Percentiles rank a stretch among this genome's conserved stretches.
Conservation (phyloP, 345 rosid species). For the Euphorbia lathyris region DNA sequence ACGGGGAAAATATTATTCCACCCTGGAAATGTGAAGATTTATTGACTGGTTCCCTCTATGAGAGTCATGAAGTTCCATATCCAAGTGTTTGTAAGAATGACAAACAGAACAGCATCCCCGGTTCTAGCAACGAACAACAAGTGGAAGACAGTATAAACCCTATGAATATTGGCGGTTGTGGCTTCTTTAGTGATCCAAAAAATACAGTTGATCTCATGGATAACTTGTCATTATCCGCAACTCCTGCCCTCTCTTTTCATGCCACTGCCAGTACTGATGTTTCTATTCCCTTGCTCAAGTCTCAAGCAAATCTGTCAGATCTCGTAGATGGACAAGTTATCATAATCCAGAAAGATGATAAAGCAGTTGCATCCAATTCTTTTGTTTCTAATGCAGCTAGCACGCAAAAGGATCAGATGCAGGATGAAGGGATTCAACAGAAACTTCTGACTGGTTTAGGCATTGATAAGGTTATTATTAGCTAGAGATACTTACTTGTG, state of each 20-base stretch:
- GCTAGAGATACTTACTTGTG: neutral
- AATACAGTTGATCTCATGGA: constrained; percentile 24
- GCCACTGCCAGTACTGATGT: constrained; percentile 1
- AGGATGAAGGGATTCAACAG: constrained; percentile 17
- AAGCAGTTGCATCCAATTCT: constrained; percentile 17
- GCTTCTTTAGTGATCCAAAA: neutral
- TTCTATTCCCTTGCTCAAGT: constrained; percentile 14
- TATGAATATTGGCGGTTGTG: neutral
- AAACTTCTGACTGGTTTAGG: constrained; percentile 18
- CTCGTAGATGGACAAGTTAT: constrained; percentile 11
- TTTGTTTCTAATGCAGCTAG: constrained; percentile 6
- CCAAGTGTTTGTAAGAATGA: constrained; percentile 8
- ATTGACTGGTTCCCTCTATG: constrained; percentile 11
- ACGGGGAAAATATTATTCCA: constrained; percentile 33
- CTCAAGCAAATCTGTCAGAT: constrained; percentile 16
- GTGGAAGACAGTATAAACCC: neutral
- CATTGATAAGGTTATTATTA: constrained; percentile 30
- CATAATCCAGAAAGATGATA: constrained; percentile 9
- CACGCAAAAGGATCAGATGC: constrained; percentile 8
- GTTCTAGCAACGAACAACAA: neutral
- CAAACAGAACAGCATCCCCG: constrained; percentile 4
- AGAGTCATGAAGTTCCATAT: constrained; percentile 1
- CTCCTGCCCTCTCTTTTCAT: constrained; percentile 7
- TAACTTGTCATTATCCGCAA: constrained; percentile 29
- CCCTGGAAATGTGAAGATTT: too few relatives aligned